Conservation (phyloP, 768 basidiomycete genomes). For the Bullera alba region DNA sequence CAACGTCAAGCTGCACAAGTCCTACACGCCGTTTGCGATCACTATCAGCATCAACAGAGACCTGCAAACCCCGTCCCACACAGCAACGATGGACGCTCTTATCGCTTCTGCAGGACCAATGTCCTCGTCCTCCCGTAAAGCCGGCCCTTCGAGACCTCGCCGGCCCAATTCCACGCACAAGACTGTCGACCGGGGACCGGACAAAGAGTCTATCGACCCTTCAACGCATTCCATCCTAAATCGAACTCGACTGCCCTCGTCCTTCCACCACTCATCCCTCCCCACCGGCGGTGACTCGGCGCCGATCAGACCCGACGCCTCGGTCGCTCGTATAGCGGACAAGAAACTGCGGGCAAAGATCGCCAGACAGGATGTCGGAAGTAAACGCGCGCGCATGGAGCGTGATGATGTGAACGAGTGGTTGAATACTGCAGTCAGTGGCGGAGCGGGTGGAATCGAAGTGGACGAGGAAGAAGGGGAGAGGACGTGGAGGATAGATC, state of each 20-base stretch:
- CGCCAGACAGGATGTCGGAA: slow-evolving; percentile 52
- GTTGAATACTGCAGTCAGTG: slow-evolving; percentile 53
- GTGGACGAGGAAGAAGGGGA: slow-evolving; percentile 69
- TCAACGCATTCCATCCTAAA: slow-evolving; percentile 57
- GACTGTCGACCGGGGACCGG: slow-evolving; percentile 32
- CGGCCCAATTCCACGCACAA: slow-evolving; percentile 23
- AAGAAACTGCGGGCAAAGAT: slow-evolving; percentile 69
- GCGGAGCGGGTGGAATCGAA: slow-evolving; percentile 64
- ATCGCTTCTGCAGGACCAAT: slow-evolving; percentile 55
- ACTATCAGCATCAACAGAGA: too few species aligned
- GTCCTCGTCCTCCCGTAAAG: slow-evolving; percentile 3
- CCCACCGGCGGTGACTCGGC: slow-evolving; percentile 48
- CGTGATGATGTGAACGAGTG: slow-evolving; percentile 48
- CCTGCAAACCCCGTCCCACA: too few species aligned
- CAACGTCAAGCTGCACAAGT: too few species aligned
- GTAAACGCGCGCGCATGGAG: slow-evolving; percentile 52
- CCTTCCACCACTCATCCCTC: slow-evolving; percentile 55
- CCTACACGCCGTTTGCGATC: too few species aligned
- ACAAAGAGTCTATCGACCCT: slow-evolving; percentile 49
- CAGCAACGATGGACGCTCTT: slow-evolving; percentile 61
- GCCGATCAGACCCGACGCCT: slow-evolving; percentile 30
- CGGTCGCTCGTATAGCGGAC: slow-evolving; percentile 56
- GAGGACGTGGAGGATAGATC: slow-evolving; percentile 78
- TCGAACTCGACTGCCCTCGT: slow-evolving; percentile 61
- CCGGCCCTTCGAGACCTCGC: slow-evolving; percentile 3